A percentile compares a stretch with the other conserved stretches of the same genome.
These are phyloP conservation scores for Zymoseptoria pseudotritici DNA, from an alignment of 2,329 filamentous ascomycete genomes.

Conservation along the genomic window DNA sequence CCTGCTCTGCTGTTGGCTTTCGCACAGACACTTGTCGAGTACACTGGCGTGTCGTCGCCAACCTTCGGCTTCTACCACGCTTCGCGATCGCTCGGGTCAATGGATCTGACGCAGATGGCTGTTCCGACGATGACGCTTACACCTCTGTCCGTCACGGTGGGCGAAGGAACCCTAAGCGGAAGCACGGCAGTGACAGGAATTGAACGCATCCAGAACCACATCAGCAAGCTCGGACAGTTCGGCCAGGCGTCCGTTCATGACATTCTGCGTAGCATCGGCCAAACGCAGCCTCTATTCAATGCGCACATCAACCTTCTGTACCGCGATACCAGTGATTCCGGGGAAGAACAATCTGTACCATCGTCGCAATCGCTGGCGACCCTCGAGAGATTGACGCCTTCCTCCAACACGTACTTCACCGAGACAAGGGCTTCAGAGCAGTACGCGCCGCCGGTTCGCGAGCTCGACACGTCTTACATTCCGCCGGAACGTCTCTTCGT, in stretches of 20 bases:
- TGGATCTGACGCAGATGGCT: slow-evolving; percentile 6
- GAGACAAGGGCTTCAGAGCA: not conserved
- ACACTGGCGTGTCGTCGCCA: slow-evolving; percentile 3
- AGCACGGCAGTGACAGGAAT: not conserved
- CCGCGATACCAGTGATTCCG: not conserved
- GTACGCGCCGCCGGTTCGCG: not conserved
- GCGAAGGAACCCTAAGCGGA: not conserved
- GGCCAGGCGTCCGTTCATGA: slow-evolving; percentile 7
- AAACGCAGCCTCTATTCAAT: slow-evolving; percentile 8
- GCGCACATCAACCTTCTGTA: slow-evolving; percentile 10
- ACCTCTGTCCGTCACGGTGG: slow-evolving; percentile 7
- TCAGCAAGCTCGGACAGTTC: slow-evolving; percentile 4
- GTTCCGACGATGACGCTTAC: slow-evolving; percentile 7
- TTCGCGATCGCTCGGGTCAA: not conserved
- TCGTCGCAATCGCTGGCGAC: not conserved
- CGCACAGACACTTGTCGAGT: slow-evolving; percentile 4
- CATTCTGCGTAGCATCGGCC: not conserved
- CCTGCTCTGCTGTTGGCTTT: slow-evolving; percentile 11
- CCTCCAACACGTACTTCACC: not conserved
- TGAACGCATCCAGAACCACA: slow-evolving; percentile 3
- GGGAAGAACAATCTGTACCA: not conserved
- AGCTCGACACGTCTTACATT: not conserved
- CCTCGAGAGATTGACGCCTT: not conserved
- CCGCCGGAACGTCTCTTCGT: not conserved
- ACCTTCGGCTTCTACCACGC: slow-evolving; percentile 12